Evolutionary conservation across 805 yeast genomes (phyloP).

Genomic region (Metschnikowia aberdeeniae): DNA sequence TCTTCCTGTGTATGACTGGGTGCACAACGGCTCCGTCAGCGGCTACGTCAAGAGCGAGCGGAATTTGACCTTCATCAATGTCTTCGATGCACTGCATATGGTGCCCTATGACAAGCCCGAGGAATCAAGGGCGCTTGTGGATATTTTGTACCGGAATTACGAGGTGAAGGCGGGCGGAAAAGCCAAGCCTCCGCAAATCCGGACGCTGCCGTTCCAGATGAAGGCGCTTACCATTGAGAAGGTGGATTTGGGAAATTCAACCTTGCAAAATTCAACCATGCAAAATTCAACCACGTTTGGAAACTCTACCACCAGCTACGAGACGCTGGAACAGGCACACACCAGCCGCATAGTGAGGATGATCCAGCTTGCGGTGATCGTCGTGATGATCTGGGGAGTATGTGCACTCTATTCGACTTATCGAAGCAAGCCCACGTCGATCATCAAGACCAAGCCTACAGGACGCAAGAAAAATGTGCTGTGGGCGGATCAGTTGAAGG

Average conservation of each 20-base stretch:
- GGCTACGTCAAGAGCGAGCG: constrained; percentile 48
- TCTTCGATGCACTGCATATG: constrained; percentile 86
- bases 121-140: constrained; percentile 66
- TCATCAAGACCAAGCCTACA: constrained; percentile 33
- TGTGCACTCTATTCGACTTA: constrained; percentile 36
- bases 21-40: constrained; percentile 34
- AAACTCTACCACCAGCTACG: neutral
- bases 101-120: constrained; percentile 80
- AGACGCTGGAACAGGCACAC: neutral
- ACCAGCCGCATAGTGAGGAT: constrained; percentile 31
- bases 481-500: constrained; percentile 45
- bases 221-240: neutral
- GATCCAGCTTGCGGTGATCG: constrained; percentile 37
- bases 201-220: constrained; percentile 5
- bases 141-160: constrained; percentile 32
- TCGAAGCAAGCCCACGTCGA: constrained; percentile 38
- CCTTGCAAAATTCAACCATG: neutral
- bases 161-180: constrained; percentile 12
- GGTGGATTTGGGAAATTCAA: neutral
- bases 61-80: constrained; percentile 71
- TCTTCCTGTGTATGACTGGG: constrained; percentile 35
- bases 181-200: constrained; percentile 14
- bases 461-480: constrained; percentile 42
- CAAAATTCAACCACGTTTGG: neutral
- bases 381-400: constrained; percentile 38